Evolutionary conservation across 192 early-diverging fungal genomes (phyloP).

Genomic region (Linnemannia hyalina): DNA sequence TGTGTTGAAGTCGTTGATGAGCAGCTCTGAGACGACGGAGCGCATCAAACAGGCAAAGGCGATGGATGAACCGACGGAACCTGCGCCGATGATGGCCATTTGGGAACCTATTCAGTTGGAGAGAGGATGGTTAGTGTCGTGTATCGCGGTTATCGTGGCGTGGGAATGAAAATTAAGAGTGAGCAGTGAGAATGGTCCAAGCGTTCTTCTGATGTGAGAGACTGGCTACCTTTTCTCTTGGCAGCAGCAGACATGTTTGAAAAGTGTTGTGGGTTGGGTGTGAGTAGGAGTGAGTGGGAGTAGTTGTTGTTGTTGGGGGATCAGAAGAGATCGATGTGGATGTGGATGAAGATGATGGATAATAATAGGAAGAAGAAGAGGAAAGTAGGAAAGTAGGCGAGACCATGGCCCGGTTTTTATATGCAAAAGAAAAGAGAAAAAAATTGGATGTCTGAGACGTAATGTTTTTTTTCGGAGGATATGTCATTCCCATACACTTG

Average conservation of each 20-base stretch:
- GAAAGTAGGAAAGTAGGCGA: neutral
- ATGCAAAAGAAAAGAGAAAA: neutral
- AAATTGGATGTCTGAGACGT: neutral
- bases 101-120: conserved; percentile 40
- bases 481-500: too few relatives aligned
- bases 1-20: conserved; percentile 78
- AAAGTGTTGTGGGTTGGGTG: neutral
- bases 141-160: neutral
- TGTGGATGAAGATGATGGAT: neutral
- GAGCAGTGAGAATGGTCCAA: neutral
- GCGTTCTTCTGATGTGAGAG: neutral
- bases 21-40: conserved; percentile 76
- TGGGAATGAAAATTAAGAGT: neutral
- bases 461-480: neutral
- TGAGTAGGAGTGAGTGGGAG: neutral
- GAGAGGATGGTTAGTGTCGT: too few relatives aligned
- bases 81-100: conserved; percentile 82
- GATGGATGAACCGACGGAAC: conserved; percentile 81
- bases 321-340: neutral
- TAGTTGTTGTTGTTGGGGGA: neutral
- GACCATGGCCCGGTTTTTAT: neutral
- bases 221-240: neutral
- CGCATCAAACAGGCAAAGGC: conserved; percentile 80
- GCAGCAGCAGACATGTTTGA: conserved; percentile 10
- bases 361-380: neutral